Evolutionary conservation across 345 rosid species (phyloP).

Genomic region (Pistacia integerrima): DNA sequence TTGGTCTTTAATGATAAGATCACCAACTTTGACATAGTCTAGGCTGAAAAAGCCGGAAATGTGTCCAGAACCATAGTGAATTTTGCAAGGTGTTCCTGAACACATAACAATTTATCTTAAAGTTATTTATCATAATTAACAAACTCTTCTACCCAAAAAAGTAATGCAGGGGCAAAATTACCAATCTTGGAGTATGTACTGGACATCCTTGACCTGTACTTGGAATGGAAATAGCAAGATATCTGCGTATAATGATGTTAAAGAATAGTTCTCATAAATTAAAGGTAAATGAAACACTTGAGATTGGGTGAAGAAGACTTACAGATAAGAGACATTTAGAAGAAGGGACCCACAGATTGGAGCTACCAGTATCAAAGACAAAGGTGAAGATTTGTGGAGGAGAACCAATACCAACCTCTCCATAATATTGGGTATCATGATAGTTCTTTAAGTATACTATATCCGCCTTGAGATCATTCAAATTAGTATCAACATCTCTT

Average conservation of each 20-base stretch:
- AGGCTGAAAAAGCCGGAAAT: slow-evolving; percentile 56
- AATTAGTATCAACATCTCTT: not conserved
- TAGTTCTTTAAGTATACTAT: slow-evolving; percentile 56
- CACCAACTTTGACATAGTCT: slow-evolving; percentile 58
- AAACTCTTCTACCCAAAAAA: not conserved
- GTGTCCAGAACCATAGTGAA: slow-evolving; percentile 45
- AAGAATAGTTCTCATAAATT: not conserved
- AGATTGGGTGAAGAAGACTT: slow-evolving; percentile 22
- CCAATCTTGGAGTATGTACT: slow-evolving; percentile 59
- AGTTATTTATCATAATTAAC: not conserved
- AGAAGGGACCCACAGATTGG: slow-evolving; percentile 73
- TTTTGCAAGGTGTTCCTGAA: slow-evolving; percentile 52
- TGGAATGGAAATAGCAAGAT: slow-evolving; percentile 59
- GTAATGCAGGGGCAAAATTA: slow-evolving; percentile 26
- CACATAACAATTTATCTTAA: not conserved
- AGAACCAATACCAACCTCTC: slow-evolving; percentile 64
- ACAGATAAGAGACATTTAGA: slow-evolving; percentile 61
- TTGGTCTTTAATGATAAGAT: slow-evolving; percentile 42
- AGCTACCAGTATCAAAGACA: slow-evolving; percentile 61
- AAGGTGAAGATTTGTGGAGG: slow-evolving; percentile 60
- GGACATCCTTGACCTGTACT: slow-evolving; percentile 48
- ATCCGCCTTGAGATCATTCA: slow-evolving; percentile 19
- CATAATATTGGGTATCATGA: slow-evolving; percentile 59
- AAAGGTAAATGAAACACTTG: not conserved
- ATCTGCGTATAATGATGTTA: slow-evolving; percentile 40